Evolutionary conservation across 306 rosid genomes (phyloP), one percentile per base, ranked within the genome.

Genomic region (Glycine tomentella): DNA sequence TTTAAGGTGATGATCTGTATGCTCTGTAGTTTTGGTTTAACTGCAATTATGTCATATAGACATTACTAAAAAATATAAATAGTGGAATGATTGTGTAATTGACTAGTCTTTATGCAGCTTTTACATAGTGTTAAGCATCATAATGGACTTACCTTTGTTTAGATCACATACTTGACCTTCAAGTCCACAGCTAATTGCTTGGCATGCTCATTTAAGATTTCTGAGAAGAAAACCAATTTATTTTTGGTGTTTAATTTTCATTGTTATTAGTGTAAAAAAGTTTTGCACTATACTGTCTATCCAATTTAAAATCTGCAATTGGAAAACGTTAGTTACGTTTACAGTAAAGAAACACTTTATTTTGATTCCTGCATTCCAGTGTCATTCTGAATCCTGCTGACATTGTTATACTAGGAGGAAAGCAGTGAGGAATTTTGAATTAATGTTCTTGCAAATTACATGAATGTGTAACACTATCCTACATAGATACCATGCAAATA

Each of bases 1-100:
- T 82, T 82, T 84, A 76, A 95, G 98, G 99, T 95, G 72, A 33
- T 74, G 53, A 50, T 48, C 79, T 40, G 50, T 10, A 59, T 72
- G 17, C 15, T 50, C 42, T 56, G 31, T 48, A 14, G 20, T 71
- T 78, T 61, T 64, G 14, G 57, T 57, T 81, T 66, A 20, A 52
- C 72, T 81, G 58, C 74, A 56, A 14, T 72, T 13, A 65, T 13
- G 14, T 88, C 65, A 40, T 56, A 51, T 25, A 25, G 31, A 25
- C n/a, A n/a, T 25, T 25, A 63, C 65, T 25, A 62, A 2, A 11
- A 64, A 71, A 42, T 34, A 16, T 15, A 49, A 12, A 13, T 16
- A 14, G 14, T 13, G 56, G 13, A 55, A 33, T 49, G 75, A 11
- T 33, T 52, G 51, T 59, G 33, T 36, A 38, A 14, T 50, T 69